These are phyloP conservation scores for Calonectria leucothoes DNA, from an alignment of 2,329 filamentous ascomycete species.

Conservation along the genomic window DNA sequence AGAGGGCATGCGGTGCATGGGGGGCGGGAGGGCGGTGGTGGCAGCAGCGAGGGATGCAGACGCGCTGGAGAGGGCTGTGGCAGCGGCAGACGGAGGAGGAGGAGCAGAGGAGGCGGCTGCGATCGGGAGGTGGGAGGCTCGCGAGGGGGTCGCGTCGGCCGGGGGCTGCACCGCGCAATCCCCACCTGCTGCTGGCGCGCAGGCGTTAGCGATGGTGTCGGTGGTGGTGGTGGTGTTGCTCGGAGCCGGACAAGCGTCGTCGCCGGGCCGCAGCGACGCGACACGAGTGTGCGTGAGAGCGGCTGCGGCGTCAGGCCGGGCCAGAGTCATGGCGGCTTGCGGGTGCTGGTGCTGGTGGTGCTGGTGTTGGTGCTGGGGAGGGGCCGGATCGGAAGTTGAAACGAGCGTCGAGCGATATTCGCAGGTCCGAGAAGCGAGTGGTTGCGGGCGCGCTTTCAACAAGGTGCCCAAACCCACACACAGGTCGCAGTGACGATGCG, in stretches of 20 bases:
- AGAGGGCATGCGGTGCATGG: constrained; percentile 29
- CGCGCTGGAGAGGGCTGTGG: constrained; percentile 24
- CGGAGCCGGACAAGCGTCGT: constrained; percentile 20
- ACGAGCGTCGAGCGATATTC: background rate
- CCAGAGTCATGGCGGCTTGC: constrained; percentile 32
- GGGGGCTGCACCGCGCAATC: constrained; percentile 40
- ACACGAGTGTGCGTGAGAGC: constrained; percentile 33
- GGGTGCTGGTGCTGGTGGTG: background rate
- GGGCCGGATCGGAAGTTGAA: constrained; percentile 14
- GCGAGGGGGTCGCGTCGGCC: constrained; percentile 39
- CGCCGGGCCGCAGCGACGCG: constrained; percentile 25
- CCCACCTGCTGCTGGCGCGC: constrained; percentile 38
- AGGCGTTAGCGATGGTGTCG: constrained; percentile 30
- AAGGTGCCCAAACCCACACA: background rate
- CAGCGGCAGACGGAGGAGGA: constrained; percentile 24
- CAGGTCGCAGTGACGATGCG: background rate
- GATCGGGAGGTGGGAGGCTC: constrained; percentile 36
- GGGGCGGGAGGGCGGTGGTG: constrained; percentile 23
- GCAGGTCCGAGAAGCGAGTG: background rate
- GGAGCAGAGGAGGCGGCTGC: constrained; percentile 15
- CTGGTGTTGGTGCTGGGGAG: background rate
- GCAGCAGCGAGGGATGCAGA: constrained; percentile 26
- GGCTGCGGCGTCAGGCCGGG: constrained; percentile 37
- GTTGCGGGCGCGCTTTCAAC: constrained; percentile 15
- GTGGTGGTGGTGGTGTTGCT: constrained; percentile 18